Percentiles rank a stretch among this genome's conserved stretches.
Conservation (phyloP, 2,329 filamentous ascomycete species). For the Pseudopyricularia javanii region DNA sequence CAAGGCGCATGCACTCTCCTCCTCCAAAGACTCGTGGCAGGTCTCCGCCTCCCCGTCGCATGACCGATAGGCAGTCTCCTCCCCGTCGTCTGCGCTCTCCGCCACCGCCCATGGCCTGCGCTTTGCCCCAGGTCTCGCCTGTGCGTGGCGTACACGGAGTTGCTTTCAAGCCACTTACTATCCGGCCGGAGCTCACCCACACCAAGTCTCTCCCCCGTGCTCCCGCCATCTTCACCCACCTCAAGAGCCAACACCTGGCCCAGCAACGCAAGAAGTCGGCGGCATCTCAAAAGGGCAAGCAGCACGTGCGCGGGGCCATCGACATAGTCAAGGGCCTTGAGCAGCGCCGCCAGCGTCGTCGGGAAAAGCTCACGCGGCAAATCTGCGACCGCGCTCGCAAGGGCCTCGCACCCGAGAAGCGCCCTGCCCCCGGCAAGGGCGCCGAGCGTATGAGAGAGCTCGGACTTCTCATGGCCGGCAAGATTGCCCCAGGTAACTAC, state of each 20-base stretch:
- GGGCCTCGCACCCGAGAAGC: slow-evolving; percentile 47
- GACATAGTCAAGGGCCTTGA: slow-evolving; percentile 96
- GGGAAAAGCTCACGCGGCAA: slow-evolving; percentile 85
- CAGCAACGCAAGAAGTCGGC: slow-evolving; percentile 13
- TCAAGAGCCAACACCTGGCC: slow-evolving; percentile 20
- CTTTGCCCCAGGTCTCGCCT: slow-evolving; percentile 35
- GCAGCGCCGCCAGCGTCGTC: slow-evolving; percentile 82
- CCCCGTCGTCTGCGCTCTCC: slow-evolving; percentile 54
- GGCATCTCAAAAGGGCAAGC: slow-evolving; percentile 27
- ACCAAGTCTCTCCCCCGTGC: slow-evolving; percentile 82
- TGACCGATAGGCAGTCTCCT: slow-evolving; percentile 60
- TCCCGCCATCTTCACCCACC: slow-evolving; percentile 54
- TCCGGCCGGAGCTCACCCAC: slow-evolving; percentile 52
- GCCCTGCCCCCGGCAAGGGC: slow-evolving; percentile 70
- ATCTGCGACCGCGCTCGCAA: slow-evolving; percentile 76
- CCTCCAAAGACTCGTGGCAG: slow-evolving; percentile 37
- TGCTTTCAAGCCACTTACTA: slow-evolving; percentile 31
- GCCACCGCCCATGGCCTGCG: slow-evolving; percentile 42
- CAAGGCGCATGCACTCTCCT: slow-evolving; percentile 47
- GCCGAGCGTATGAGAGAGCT: slow-evolving; percentile 89
- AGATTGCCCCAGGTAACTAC: slow-evolving; percentile 61
- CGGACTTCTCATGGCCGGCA: slow-evolving; percentile 78
- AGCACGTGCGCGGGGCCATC: slow-evolving; percentile 80
- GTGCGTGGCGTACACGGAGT: slow-evolving; percentile 25
- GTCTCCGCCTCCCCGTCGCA: slow-evolving; percentile 39